Evolutionary conservation across 164 flowering plant species (phyloP).

Genomic region (Dillenia suffruticosa): DNA sequence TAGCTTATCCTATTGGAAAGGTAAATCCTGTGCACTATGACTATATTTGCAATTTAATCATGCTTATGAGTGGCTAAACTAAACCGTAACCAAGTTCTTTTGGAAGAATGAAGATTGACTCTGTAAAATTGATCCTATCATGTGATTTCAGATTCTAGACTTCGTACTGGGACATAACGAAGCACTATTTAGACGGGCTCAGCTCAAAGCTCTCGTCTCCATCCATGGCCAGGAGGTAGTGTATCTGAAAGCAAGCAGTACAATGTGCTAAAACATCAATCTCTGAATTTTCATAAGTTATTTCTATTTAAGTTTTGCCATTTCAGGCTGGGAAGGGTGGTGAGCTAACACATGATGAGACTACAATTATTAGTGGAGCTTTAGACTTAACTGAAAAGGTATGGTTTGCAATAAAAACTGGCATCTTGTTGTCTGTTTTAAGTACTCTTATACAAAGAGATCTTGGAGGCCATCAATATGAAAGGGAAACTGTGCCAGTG

Average conservation of each 20-base stretch:
- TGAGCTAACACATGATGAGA: conserved; percentile 98
- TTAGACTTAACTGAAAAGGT: conserved; percentile 97
- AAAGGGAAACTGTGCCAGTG: too few species aligned
- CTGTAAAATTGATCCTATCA: background rate
- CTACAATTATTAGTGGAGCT: conserved; percentile 98
- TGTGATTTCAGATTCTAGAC: conserved; percentile 67
- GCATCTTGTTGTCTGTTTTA: background rate
- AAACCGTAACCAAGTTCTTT: too few species aligned
- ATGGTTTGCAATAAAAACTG: conserved; percentile 4
- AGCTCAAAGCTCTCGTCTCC: conserved; percentile 89
- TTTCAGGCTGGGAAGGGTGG: conserved; percentile 96
- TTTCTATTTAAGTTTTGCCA: background rate
- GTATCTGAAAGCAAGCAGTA: conserved; percentile 2
- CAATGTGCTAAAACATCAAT: background rate
- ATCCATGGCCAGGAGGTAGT: conserved; percentile 89
- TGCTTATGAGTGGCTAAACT: background rate
- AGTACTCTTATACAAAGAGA: too few species aligned
- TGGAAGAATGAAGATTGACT: too few species aligned
- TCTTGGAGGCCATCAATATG: too few species aligned
- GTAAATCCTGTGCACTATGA: conserved; percentile 28
- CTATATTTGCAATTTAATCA: background rate
- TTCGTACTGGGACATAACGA: conserved; percentile 85
- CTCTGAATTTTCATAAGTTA: background rate
- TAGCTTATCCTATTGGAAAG: conserved; percentile 93
- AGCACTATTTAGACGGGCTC: conserved; percentile 90